Conservation (phyloP, 176 grass and related monocot genomes). For the Musa troglodytarum region DNA sequence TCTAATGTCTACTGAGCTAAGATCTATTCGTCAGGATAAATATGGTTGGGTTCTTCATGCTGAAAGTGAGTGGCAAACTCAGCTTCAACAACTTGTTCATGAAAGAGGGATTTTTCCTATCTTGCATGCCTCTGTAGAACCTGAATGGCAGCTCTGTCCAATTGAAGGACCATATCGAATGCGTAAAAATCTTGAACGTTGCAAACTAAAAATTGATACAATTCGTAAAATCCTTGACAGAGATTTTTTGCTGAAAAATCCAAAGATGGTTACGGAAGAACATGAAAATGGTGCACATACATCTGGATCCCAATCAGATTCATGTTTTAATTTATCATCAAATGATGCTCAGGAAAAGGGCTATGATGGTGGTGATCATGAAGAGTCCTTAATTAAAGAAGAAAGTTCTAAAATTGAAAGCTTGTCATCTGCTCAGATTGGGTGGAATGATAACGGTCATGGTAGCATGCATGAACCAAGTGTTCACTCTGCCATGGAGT, state of each 20-base stretch:
- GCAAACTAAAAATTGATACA: conserved; percentile 84
- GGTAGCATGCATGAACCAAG: conserved; percentile 84
- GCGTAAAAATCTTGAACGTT: conserved; percentile 91
- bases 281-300: conserved; percentile 36
- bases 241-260: conserved; percentile 41
- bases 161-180: conserved; percentile 97
- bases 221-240: conserved; percentile 70
- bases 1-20: conserved; percentile 87
- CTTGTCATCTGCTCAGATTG: conserved; percentile 45
- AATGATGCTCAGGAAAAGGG: conserved; percentile 46
- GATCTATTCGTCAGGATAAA: conserved; percentile 91
- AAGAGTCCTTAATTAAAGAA: conserved; percentile 47
- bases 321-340: conserved; percentile 68
- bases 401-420: conserved; percentile 55
- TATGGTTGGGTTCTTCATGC: conserved; percentile 97
- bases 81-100: conserved; percentile 86
- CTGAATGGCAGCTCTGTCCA: conserved; percentile 76
- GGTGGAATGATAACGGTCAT: conserved; percentile 70
- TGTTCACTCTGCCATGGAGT: conserved; percentile 82
- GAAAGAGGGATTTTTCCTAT: conserved; percentile 96
- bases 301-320: conserved; percentile 65
- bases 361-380: conserved; percentile 53
- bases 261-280: conserved; percentile 40
- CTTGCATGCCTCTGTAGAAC: conserved; percentile 41
- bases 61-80: conserved; percentile 95